Conservation (phyloP, 306 rosid genomes). For the Corylus avellana region DNA sequence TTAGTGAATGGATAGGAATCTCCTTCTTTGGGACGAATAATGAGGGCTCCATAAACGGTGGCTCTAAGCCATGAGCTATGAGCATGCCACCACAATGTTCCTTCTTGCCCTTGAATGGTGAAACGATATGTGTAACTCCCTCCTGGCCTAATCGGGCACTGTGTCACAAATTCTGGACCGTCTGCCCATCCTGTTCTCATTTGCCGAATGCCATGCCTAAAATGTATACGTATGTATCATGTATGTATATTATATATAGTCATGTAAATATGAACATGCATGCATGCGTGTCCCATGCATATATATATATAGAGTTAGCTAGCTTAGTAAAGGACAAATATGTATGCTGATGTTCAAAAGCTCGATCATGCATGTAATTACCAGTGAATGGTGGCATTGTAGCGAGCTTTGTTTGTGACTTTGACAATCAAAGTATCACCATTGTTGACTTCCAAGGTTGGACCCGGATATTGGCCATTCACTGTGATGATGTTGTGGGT, state of each 20-base stretch:
- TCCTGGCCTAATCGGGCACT: conserved; percentile 93
- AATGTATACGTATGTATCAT: too few relatives aligned
- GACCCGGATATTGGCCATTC: conserved; percentile 90
- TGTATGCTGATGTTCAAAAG: background rate
- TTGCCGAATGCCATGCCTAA: conserved; percentile 86
- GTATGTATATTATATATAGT: too few relatives aligned
- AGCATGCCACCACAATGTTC: conserved; percentile 99
- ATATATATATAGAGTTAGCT: background rate
- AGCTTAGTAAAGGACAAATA: too few relatives aligned
- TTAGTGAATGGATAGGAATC: conserved; percentile 69
- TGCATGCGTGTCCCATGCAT: conserved; percentile 27
- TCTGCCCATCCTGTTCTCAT: conserved; percentile 95
- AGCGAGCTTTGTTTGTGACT: conserved; percentile 82
- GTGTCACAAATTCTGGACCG: conserved; percentile 94
- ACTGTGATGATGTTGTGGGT: conserved; percentile 74
- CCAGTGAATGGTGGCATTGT: conserved; percentile 91
- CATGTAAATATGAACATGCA: background rate
- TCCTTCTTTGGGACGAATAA: conserved; percentile 75
- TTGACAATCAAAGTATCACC: conserved; percentile 82
- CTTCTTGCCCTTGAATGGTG: conserved; percentile 82
- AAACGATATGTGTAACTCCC: conserved; percentile 80
- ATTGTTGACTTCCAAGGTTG: conserved; percentile 77
- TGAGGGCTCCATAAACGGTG: conserved; percentile 81
- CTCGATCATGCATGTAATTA: conserved; percentile 20
- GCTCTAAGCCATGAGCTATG: conserved; percentile 98